Evolutionary conservation across 352 stramenopile genomes (phyloP).

Genomic region (Phytopythium oedochilum): DNA sequence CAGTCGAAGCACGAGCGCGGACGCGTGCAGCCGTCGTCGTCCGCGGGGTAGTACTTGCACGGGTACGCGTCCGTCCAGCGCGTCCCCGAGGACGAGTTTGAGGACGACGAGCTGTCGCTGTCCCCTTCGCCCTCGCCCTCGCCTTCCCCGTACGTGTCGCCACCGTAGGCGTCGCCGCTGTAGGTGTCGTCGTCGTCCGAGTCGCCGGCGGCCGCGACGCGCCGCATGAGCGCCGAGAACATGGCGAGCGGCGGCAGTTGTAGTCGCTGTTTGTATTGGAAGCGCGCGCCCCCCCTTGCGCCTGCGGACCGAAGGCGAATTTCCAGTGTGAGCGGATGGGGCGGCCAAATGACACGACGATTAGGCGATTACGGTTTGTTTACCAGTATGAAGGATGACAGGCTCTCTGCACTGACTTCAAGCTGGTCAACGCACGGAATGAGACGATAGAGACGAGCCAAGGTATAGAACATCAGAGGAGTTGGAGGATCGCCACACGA

Average conservation of each 20-base stretch:
- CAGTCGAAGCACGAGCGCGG: conserved; percentile 57
- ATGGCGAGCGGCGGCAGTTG: neutral
- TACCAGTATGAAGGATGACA: too few species aligned
- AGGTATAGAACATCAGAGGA: neutral
- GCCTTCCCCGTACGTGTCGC: neutral
- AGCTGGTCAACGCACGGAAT: neutral
- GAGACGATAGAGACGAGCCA: neutral
- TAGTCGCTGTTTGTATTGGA: neutral
- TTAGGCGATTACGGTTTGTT: too few species aligned
- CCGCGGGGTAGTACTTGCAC: conserved; percentile 18
- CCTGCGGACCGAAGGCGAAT: neutral
- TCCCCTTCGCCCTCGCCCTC: neutral
- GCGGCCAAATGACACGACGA: too few species aligned
- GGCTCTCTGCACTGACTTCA: too few species aligned
- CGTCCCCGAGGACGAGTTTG: conserved; percentile 7
- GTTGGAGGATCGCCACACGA: neutral
- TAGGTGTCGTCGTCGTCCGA: conserved; percentile 1
- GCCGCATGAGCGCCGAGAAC: neutral
- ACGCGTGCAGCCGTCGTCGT: conserved; percentile 30
- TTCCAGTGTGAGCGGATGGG: neutral
- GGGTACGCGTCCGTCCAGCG: conserved; percentile 19
- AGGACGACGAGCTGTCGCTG: conserved; percentile 5
- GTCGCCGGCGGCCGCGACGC: conserved; percentile 3
- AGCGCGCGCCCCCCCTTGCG: too few species aligned
- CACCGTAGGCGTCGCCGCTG: conserved; percentile 4